Base-by-base conservation (phyloP, 805 yeast genomes). In the Scheffersomyces stipitis region DNA sequence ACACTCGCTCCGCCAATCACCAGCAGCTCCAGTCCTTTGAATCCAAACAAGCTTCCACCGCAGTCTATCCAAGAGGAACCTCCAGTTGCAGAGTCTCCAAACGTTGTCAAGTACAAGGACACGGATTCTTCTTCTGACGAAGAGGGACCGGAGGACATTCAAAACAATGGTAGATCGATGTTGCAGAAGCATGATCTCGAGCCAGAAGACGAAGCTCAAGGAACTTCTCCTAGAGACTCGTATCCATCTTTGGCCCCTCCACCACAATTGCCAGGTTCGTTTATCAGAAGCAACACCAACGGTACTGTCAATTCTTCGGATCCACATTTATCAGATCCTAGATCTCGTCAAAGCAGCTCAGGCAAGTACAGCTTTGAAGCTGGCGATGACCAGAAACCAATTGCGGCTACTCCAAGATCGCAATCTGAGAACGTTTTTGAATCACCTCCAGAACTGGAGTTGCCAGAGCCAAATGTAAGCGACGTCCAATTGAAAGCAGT, bases 281-380 rank as follows among this genome's bases (percentile, higher is more conserved):
- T 24, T 18, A 24, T 12, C 13, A 32, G 28, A 24, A 12, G 10
- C n/a, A 18, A 13, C 13, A 14, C 37, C 23, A 33, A 30, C n/a
- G 10, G 27, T 26, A 20, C 16, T 15, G 24, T 28, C 12, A 15
- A n/a, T 31, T 3, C 31, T 22, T 15, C 36, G 14, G 41, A 42
- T 23, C 35, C 40, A n/a, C 37, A 13, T 26, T 38, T 43, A 20
- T 30, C 37, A 9, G 27, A 18, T 18, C 37, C 42, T 5, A 37
- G 49, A 34, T 48, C 52, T 15, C 50, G 52, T 26, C 56, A 51
- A 24, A 40, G 38, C 30, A 33, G 38, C 17, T 28, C 38, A 3
- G 40, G 40, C 16, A 60, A 52, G 38, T 65, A 64, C 47, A 65
- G 71, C 39, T 67, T 67, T 42, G 73, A 65, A 42, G 55, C 60